Evolutionary conservation across 2,329 filamentous ascomycete genomes (phyloP).

Genomic region (Diaporthe vaccinii): DNA sequence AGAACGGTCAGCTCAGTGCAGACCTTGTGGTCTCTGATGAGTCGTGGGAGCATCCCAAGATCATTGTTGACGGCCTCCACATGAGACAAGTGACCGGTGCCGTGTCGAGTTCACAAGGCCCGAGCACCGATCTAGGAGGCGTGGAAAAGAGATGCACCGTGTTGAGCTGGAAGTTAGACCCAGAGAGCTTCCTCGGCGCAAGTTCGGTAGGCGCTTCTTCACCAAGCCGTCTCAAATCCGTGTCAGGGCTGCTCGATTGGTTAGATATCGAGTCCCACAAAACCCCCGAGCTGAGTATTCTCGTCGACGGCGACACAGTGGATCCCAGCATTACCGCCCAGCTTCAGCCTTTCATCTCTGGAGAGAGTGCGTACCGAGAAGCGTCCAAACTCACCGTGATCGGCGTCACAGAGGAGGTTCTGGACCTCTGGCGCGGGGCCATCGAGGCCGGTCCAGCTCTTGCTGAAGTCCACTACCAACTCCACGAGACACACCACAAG

Average conservation of each 20-base stretch:
- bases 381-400: background rate
- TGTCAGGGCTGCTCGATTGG: background rate
- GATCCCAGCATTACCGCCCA: background rate
- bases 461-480: no score
- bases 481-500: background rate
- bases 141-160: background rate
- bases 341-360: background rate
- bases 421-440: background rate
- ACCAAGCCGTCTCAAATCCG: no score
- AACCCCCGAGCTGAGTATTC: background rate
- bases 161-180: background rate
- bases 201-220: no score
- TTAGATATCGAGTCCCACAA: constrained; percentile 14
- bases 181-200: background rate
- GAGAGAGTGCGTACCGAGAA: background rate
- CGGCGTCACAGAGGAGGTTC: background rate
- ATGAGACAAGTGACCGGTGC: background rate
- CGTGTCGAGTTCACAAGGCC: background rate
- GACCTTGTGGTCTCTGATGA: constrained; percentile 20
- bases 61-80: background rate
- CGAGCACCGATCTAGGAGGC: no score
- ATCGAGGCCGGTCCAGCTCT: no score
- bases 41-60: background rate
- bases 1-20: background rate
- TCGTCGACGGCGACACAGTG: background rate